Percentiles rank a stretch among this genome's conserved stretches.
phyloP scores from a whole-genome alignment of 1,139 yeast species.

The Geotrichum europaeum region DNA sequence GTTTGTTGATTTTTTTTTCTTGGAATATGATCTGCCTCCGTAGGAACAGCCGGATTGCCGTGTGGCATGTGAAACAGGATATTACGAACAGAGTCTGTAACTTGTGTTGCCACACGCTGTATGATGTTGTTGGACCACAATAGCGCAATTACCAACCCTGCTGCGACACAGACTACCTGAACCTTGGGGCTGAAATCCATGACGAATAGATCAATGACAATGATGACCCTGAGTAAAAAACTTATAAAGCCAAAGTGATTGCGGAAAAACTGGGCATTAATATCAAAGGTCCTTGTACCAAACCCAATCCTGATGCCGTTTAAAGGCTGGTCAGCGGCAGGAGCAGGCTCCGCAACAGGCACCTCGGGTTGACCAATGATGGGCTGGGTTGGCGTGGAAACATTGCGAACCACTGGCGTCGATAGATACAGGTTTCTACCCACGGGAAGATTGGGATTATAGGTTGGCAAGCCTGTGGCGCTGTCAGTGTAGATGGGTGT shows the following conservation, averaged over 20 bases:
- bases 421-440: not conserved
- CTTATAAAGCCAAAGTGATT: constrained; percentile 3
- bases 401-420: not conserved
- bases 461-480: not conserved
- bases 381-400: not conserved
- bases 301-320: constrained; percentile 7
- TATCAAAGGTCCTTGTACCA: constrained; percentile 4
- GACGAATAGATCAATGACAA: constrained; percentile 10
- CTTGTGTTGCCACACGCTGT: not conserved
- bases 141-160: not conserved
- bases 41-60: constrained; percentile 8
- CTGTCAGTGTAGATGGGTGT: constrained; percentile 7
- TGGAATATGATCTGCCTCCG: not conserved
- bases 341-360: not conserved
- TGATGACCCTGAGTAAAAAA: constrained; percentile 1
- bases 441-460: not conserved
- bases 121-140: constrained; percentile 8
- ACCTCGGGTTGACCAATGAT: not conserved
- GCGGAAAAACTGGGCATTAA: not conserved
- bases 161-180: constrained; percentile 2
- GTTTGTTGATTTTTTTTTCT: not conserved
- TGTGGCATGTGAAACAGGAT: constrained; percentile 5
- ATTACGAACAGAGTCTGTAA: not conserved
- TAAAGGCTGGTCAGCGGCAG: not conserved
- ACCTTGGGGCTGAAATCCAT: constrained; percentile 2